phyloP scores from a whole-genome alignment of 345 rosid genomes.

The Punica granatum region DNA sequence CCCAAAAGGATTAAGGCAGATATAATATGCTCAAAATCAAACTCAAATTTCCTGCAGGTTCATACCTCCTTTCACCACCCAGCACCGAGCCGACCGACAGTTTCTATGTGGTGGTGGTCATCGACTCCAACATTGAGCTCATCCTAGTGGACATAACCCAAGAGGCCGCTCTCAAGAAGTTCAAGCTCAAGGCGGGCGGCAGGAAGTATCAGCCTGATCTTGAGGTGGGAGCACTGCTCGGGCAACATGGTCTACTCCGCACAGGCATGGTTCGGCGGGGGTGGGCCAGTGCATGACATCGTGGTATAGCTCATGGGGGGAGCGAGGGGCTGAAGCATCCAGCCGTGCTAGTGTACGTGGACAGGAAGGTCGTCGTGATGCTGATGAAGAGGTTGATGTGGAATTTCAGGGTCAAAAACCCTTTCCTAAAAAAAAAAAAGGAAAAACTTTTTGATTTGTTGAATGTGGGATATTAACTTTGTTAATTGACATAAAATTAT shows the following conservation, averaged over 20 bases:
- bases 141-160: conserved; percentile 13
- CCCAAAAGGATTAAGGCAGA: too few relatives aligned
- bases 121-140: conserved; percentile 14
- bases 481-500: too few relatives aligned
- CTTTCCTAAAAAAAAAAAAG: too few relatives aligned
- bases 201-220: conserved; percentile 6
- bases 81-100: conserved; percentile 18
- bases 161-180: conserved; percentile 6
- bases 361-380: conserved; percentile 17
- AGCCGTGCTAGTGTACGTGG: conserved; percentile 13
- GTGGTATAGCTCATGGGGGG: conserved; percentile 8
- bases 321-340: conserved; percentile 5
- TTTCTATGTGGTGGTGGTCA: conserved; percentile 12
- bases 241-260: conserved; percentile 16
- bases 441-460: too few relatives aligned
- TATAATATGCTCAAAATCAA: too few relatives aligned
- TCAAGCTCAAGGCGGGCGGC: not conserved
- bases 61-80: too few relatives aligned
- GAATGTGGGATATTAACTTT: too few relatives aligned
- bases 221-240: conserved; percentile 16
- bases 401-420: conserved; percentile 23
- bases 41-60: too few relatives aligned
- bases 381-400: conserved; percentile 18
- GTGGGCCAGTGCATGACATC: conserved; percentile 14
- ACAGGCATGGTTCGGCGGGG: conserved; percentile 9